Evolutionary conservation across 2,329 filamentous ascomycete species (phyloP).

Genomic region (Penicillium rolfsii): DNA sequence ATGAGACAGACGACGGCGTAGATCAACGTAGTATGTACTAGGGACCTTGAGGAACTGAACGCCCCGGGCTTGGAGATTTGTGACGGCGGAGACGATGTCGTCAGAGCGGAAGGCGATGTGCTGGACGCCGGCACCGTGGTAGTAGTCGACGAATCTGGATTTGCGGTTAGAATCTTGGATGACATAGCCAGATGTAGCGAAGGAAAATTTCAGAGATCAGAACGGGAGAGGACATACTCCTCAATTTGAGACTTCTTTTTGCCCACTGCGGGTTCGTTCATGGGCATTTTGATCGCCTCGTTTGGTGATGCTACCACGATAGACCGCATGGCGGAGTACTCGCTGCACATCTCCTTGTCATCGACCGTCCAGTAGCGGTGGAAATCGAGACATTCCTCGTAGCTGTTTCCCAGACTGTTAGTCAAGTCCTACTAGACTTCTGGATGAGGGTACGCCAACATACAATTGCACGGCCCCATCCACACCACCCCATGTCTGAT

Average conservation of each 20-base stretch:
- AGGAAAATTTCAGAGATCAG: background rate
- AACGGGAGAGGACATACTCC: constrained; percentile 59
- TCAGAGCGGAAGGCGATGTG: constrained; percentile 82
- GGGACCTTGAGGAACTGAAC: constrained; percentile 88
- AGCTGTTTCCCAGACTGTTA: constrained; percentile 51
- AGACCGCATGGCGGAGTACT: constrained; percentile 81
- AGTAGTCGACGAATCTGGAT: constrained; percentile 68
- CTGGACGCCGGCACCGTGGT: constrained; percentile 82
- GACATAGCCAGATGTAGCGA: background rate
- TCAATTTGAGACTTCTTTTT: constrained; percentile 90
- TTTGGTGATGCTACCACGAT: constrained; percentile 84
- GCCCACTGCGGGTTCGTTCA: constrained; percentile 86
- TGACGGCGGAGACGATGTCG: constrained; percentile 74
- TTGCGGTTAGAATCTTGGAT: constrained; percentile 7
- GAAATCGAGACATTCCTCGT: constrained; percentile 83
- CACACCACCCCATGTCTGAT: constrained; percentile 89
- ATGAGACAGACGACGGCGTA: constrained; percentile 69
- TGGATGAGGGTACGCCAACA: constrained; percentile 27
- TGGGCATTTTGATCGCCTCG: constrained; percentile 90
- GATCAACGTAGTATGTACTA: constrained; percentile 74
- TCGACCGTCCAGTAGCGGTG: constrained; percentile 96
- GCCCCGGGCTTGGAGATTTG: constrained; percentile 72
- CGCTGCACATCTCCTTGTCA: constrained; percentile 84
- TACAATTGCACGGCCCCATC: constrained; percentile 60
- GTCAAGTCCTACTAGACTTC: background rate